These are phyloP conservation scores for Anethum foeniculum DNA, from an alignment of 140 eudicot genomes.

Conservation along the genomic window DNA sequence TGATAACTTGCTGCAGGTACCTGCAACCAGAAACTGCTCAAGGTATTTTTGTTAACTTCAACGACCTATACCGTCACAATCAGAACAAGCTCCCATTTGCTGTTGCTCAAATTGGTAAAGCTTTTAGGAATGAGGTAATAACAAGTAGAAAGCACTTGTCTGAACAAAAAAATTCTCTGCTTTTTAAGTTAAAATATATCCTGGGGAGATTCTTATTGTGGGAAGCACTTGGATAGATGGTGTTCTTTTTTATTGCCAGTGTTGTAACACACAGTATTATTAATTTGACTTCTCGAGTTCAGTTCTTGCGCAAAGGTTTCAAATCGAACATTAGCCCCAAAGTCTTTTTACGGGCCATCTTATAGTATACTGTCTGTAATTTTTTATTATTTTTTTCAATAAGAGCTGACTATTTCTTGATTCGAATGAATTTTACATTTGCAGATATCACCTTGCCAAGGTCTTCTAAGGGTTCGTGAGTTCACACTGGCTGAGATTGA, in stretches of 20 bases:
- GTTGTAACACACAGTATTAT: background rate
- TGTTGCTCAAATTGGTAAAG: slow-evolving; percentile 70
- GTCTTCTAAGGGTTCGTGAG: slow-evolving; percentile 74
- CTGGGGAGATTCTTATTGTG: background rate
- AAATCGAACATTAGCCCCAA: background rate
- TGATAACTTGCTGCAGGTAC: slow-evolving; percentile 26
- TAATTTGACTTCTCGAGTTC: background rate
- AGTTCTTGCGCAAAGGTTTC: background rate
- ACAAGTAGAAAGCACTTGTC: background rate
- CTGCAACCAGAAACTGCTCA: slow-evolving; percentile 74
- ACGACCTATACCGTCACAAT: slow-evolving; percentile 53
- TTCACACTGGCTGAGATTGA: slow-evolving; percentile 78
- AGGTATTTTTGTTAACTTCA: slow-evolving; percentile 64
- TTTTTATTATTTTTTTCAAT: too few relatives aligned
- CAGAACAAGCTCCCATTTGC: slow-evolving; percentile 65
- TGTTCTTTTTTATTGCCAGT: background rate
- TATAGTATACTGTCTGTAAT: background rate
- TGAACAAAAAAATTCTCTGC: background rate
- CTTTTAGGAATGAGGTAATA: slow-evolving; percentile 55
- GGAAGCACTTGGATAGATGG: too few relatives aligned
- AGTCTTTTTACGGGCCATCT: background rate
- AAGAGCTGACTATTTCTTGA: background rate
- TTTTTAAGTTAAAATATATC: background rate
- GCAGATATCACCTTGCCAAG: slow-evolving; percentile 87
- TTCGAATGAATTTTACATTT: slow-evolving; percentile 21